A percentile compares a stretch with the other conserved stretches of the same genome.
Evolutionary conservation across 345 rosid species (phyloP).

Genomic region (Eucalyptus fibrosa): DNA sequence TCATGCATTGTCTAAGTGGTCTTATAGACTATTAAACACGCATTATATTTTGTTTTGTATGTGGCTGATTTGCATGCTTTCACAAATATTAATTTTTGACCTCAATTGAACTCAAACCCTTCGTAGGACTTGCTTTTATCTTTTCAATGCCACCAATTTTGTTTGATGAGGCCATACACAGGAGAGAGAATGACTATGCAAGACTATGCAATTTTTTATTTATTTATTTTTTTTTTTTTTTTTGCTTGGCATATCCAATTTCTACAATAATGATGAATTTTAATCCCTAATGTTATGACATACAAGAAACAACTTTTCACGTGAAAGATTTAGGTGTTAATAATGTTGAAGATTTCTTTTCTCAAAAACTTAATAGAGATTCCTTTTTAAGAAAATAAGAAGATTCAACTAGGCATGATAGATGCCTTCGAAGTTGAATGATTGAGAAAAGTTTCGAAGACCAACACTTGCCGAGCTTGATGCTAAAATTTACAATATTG

Average conservation of each 20-base stretch:
- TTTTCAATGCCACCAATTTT: too few relatives aligned
- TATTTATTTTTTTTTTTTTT: fast-evolving
- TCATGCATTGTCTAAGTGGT: too few relatives aligned
- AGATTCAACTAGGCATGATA: neutral
- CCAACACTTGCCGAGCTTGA: neutral
- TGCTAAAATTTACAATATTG: neutral
- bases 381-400: neutral
- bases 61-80: too few relatives aligned
- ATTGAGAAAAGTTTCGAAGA: neutral
- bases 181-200: neutral
- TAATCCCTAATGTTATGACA: neutral
- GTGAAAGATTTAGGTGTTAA: neutral
- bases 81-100: too few relatives aligned
- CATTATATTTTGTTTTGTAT: too few relatives aligned
- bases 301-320: neutral
- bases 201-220: neutral
- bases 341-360: neutral
- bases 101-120: too few relatives aligned
- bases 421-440: neutral
- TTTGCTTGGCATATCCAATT: neutral
- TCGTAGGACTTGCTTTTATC: too few relatives aligned
- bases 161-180: neutral
- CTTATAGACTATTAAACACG: too few relatives aligned
- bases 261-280: neutral
- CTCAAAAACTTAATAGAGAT: neutral